These are phyloP conservation scores for Phylloporus rhodoxanthus DNA, from an alignment of 768 basidiomycete species.

Conservation along the genomic window DNA sequence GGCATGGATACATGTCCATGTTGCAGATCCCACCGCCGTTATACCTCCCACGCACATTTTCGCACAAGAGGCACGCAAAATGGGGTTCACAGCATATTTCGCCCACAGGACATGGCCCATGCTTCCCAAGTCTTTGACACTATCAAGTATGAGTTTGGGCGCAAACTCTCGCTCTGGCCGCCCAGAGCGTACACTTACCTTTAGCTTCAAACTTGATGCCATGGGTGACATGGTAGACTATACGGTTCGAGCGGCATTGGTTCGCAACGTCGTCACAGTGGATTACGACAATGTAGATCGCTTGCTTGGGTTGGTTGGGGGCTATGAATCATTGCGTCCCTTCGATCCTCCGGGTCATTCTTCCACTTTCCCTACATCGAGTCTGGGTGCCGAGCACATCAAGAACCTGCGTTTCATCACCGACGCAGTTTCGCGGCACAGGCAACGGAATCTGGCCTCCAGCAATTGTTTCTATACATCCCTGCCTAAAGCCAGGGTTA, in stretches of 20 bases:
- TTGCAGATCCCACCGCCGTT: conserved; percentile 85
- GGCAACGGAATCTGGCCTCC: conserved; percentile 17
- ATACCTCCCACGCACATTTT: conserved; percentile 67
- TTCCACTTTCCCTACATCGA: not conserved
- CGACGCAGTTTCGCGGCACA: conserved; percentile 22
- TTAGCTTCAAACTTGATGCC: conserved; percentile 65
- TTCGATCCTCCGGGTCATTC: conserved; percentile 12
- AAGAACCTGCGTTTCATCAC: conserved; percentile 31
- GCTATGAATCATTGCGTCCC: conserved; percentile 14
- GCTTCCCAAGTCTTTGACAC: conserved; percentile 56
- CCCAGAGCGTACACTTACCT: conserved; percentile 63
- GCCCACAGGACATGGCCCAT: conserved; percentile 60
- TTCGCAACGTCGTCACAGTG: conserved; percentile 59
- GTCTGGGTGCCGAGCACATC: conserved; percentile 15
- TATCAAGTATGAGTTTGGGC: conserved; percentile 48
- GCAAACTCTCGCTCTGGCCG: conserved; percentile 24
- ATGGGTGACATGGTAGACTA: conserved; percentile 65
- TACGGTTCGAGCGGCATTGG: conserved; percentile 62
- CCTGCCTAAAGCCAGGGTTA: conserved; percentile 26
- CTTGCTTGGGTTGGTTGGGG: conserved; percentile 32
- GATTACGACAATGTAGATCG: conserved; percentile 67
- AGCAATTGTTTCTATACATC: conserved; percentile 24
- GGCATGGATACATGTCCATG: conserved; percentile 83
- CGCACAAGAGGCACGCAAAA: conserved; percentile 49
- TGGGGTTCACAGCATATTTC: conserved; percentile 57